Base-by-base conservation (phyloP, 345 rosid species). In the Rhodamnia argentea region DNA sequence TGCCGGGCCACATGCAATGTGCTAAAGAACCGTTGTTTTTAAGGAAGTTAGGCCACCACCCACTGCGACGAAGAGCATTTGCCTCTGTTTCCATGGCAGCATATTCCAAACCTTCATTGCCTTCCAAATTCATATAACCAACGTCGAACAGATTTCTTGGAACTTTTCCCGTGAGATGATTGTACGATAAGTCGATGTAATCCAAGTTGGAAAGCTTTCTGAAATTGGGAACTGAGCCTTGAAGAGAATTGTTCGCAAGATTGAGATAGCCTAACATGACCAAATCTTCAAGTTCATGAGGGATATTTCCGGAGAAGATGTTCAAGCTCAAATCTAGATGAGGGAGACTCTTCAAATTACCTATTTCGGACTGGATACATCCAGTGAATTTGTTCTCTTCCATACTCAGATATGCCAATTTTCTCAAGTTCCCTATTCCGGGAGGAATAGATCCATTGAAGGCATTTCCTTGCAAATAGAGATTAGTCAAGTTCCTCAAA, bases 91-190 rank as follows among this genome's bases (percentile, higher is more conserved):
- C 51, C 11, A 47, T 9, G 51, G 51, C 10, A 47, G 51, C 9
- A 47, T 9, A 47, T 47, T 47, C 51, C 51, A 47, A 47, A 47
- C 53, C 83, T 47, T 82, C 20, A 1, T 24, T 82, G 84, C 84
- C 84, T 10, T 26, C 12, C 13, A 59, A 59, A 59, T 29, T 12
- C 14, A 8, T n/a, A 27, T 13, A 0, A 0, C 13, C 8, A n/a
- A 59, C 27, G n/a, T 14, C 0, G 55, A 13, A 26, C 27, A 82
- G 56, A 16, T 50, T 54, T 11, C 14, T 1, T 29, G 23, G 42
- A 26, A 82, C 10, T 14, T 24, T 8, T n/a, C 42, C 42, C 4
- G 32, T 52, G 0, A 82, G 56, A 14, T 50, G 57, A 82, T 52
- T 52, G 22, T 47, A 26, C 9, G 84, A 82, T 5, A 82, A 50